A percentile compares a stretch with the other conserved stretches of the same genome.
Conservation (phyloP, 208 protist genomes). For the Leishmania turanica region DNA sequence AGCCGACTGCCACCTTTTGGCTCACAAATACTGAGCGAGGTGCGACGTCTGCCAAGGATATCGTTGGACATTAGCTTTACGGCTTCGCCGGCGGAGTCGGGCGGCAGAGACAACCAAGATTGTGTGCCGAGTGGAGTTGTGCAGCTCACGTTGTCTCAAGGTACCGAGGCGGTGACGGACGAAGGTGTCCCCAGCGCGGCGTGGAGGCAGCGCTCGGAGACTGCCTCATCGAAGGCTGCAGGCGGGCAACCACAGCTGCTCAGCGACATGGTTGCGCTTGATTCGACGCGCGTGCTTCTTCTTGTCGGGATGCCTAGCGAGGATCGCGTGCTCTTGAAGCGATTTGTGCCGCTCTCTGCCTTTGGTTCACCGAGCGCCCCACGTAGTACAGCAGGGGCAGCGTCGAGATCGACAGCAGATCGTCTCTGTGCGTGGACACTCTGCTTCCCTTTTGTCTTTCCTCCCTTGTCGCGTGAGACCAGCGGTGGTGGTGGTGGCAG, state of each 20-base stretch:
- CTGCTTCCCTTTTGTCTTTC: slow-evolving; percentile 5
- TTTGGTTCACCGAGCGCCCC: neutral
- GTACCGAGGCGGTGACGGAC: neutral
- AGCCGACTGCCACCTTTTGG: slow-evolving; percentile 78
- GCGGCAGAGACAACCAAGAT: neutral
- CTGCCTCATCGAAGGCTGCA: neutral
- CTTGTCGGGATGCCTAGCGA: slow-evolving; percentile 36
- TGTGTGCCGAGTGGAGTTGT: neutral
- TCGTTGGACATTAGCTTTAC: neutral
- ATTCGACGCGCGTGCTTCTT: slow-evolving; percentile 21
- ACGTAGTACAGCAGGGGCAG: neutral
- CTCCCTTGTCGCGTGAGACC: neutral
- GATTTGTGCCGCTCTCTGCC: slow-evolving; percentile 22
- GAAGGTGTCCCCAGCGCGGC: neutral
- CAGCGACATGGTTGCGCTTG: neutral
- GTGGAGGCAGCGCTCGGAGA: neutral
- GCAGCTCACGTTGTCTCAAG: neutral
- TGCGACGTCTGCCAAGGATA: slow-evolving; percentile 31
- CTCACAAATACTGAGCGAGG: slow-evolving; percentile 42
- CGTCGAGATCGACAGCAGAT: neutral
- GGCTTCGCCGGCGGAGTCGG: neutral
- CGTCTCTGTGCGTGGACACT: neutral
- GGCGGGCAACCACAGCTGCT: neutral
- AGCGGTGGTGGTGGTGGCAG: neutral
- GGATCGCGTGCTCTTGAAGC: slow-evolving; percentile 41